Base-by-base conservation (phyloP, 106 monocot genomes). In the Dendrobium officinale region DNA sequence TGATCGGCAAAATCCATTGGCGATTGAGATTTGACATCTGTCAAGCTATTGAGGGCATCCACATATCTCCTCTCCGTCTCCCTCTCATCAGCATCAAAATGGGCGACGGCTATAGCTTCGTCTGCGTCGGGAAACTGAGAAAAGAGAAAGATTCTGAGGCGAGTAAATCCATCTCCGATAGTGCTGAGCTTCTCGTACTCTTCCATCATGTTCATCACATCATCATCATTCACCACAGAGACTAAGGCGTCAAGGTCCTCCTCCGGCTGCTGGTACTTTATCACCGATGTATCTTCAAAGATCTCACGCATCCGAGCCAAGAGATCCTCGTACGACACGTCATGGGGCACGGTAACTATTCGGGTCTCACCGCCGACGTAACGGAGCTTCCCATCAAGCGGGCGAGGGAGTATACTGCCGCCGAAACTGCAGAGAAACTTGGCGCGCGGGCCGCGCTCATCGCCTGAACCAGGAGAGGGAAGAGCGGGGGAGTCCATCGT, bases 321-420 rank as follows among this genome's bases (percentile, higher is more conserved):
- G 31, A 99, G 82, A 59, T 91, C 91, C 22, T 86, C 86, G 43
- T 84, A 93, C 15, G 82, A 83, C 16, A 88, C 85, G 80, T 87
- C 86, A 5, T 87, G 89, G 1, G 90, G 91, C 27, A 99, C 82
- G 72, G 86, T 83, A 20, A 95, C 85, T 75, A 99, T 99, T 56
- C 99, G 88, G 5, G 95, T 99, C 84, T 99, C 99, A 4, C 99
- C 99, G 58, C 99, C 99, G 29, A 95, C 95, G 83, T 99, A 99
- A n/a, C 99, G 93, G 44, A 95, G 95, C 79, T 86, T 87, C 0
- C 95, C 99, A 78, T 93, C 95, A 18, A 90, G 80, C 55, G 95
- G 99, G 56, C 99, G 95, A n/a, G 99, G 99, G 22, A 99, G 85
- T 82, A 95, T 88, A 78, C 84, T 84, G 24, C 98, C 98, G 20